These are phyloP conservation scores for Cytospora paraplurivora DNA, from an alignment of 2,329 filamentous ascomycete genomes.

Conservation along the genomic window DNA sequence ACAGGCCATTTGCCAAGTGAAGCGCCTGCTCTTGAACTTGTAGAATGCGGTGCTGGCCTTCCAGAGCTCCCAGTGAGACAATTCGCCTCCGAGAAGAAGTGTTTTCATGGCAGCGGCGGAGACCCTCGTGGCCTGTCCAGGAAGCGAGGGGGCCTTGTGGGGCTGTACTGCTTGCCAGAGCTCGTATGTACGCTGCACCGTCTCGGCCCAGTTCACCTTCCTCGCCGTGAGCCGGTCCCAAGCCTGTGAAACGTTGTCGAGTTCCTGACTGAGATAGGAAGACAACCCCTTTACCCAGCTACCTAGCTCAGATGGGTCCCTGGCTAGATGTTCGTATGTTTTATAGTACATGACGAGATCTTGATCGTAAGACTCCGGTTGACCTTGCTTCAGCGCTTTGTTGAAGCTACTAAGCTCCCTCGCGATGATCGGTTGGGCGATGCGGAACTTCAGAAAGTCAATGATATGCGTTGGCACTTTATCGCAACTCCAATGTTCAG, in stretches of 20 bases:
- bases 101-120: constrained; percentile 35
- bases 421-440: constrained; percentile 49
- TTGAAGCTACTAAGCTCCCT: constrained; percentile 41
- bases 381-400: constrained; percentile 30
- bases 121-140: constrained; percentile 20
- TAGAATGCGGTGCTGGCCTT: constrained; percentile 54
- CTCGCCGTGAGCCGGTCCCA: constrained; percentile 39
- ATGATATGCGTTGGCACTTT: constrained; percentile 53
- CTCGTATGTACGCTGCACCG: constrained; percentile 42
- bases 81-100: constrained; percentile 35
- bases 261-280: constrained; percentile 38
- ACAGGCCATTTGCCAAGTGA: constrained; percentile 53
- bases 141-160: constrained; percentile 28
- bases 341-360: constrained; percentile 40
- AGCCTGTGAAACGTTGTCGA: constrained; percentile 34
- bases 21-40: constrained; percentile 34
- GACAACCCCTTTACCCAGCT: constrained; percentile 39
- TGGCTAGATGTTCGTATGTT: not conserved
- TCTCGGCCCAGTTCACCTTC: constrained; percentile 30
- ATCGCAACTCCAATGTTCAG: constrained; percentile 35
- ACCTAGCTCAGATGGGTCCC: constrained; percentile 29
- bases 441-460: constrained; percentile 61
- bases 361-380: constrained; percentile 40
- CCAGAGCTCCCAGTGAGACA: constrained; percentile 50
- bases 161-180: constrained; percentile 48